Base-by-base conservation (phyloP, 192 early-diverging fungal genomes). In the Rhizoclosmatium sp. region DNA sequence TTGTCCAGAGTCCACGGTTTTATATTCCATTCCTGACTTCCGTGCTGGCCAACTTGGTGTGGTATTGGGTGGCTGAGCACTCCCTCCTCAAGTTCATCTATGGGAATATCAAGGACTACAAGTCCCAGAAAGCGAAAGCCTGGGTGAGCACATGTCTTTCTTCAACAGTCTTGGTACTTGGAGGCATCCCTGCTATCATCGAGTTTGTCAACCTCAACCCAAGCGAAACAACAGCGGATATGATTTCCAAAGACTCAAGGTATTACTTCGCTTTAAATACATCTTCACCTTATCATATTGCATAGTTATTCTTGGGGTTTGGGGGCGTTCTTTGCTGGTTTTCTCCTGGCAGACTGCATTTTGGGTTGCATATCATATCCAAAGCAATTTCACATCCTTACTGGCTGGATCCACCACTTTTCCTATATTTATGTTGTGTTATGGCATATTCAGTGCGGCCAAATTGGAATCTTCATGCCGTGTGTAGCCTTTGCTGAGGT, bases 401-500 rank as follows among this genome's bases (percentile, higher is more conserved):
- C 87, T 14, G 91, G 90, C 12, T 92, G 90, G 83, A 83, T 90
- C 46, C 91, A 92, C 76, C 91, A 92, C 68, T 81, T 78, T 19
- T 67, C 83, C 47, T 92, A 90, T 60, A 10, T 88, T 9, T 79
- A 79, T 67, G 71, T 86, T 10, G 75, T 84, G 40, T 74, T 85
- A 0, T 78, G 88, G 5, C 82, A 91, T 39, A 82, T 90, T 21
- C 65, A 83, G 9, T 76, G 86, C 71, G 88, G 89, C 51, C 73
- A 76, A 62, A 60, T 75, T 21, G 80, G 80, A 2, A 54, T 75
- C 16, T 78, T 81, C 67, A 59, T 81, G 65, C 56, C 75, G 58
- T 72, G 48, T 12, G 61, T 67, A 2, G 46, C 75, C 14, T 78
- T 86, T 40, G 83, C 89, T 42, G 91, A 92, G 71, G 49, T 87